Evolutionary conservation across 2,329 filamentous ascomycete species (phyloP).

Genomic region (Alternaria hordeiaustralica): DNA sequence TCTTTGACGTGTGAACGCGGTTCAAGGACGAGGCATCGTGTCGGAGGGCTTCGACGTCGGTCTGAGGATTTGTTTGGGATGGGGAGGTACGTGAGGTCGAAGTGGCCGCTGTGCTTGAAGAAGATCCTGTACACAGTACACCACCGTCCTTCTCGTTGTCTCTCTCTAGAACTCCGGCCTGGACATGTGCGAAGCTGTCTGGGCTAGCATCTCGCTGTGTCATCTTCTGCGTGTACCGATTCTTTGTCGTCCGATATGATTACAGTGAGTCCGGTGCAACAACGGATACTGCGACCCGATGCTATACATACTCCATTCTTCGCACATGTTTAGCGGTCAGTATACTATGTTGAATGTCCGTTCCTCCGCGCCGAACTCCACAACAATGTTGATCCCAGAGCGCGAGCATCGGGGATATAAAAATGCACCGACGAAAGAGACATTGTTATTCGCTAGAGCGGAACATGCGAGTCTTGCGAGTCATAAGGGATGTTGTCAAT

Average conservation of each 20-base stretch:
- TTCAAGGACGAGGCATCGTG: conserved; percentile 72
- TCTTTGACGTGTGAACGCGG: conserved; percentile 73
- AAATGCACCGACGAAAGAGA: background rate
- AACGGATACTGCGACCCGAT: background rate
- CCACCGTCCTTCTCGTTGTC: conserved; percentile 51
- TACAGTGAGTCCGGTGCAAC: conserved; percentile 2
- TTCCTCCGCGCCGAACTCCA: conserved; percentile 4
- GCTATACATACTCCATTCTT: background rate
- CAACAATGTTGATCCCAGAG: conserved; percentile 13
- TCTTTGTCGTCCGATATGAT: conserved; percentile 58
- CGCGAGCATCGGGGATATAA: background rate
- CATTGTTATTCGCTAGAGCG: background rate
- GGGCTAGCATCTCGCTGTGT: conserved; percentile 64
- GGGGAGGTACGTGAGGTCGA: conserved; percentile 60
- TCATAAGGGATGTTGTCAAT: background rate
- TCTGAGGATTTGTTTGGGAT: conserved; percentile 70
- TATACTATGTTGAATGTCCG: background rate
- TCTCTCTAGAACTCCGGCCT: conserved; percentile 48
- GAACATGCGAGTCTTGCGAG: background rate
- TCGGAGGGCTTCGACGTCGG: conserved; percentile 59
- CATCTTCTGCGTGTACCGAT: conserved; percentile 58
- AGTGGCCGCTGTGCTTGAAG: conserved; percentile 22
- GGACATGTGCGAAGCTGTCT: conserved; percentile 37
- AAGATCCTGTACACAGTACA: conserved; percentile 65
- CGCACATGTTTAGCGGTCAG: background rate